Evolutionary conservation across 495 filamentous ascomycete species (phyloP).

Genomic region (Hypoxylon crocopeplum): DNA sequence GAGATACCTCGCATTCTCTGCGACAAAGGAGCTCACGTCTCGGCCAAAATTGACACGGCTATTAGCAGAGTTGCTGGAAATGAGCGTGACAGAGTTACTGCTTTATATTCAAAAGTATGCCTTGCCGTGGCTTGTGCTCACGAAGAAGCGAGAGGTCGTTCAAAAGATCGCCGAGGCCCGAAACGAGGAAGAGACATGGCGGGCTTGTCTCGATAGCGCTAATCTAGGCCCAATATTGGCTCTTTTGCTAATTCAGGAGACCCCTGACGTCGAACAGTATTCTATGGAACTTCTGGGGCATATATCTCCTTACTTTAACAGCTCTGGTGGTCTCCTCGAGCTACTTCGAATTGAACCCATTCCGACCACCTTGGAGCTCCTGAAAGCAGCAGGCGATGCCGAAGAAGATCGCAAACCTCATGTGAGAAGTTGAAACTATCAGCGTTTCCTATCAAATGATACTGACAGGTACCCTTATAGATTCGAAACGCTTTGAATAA

Average conservation of each 20-base stretch:
- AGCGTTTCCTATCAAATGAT: neutral
- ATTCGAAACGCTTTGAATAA: slow-evolving; percentile 68
- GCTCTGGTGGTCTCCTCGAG: slow-evolving; percentile 65
- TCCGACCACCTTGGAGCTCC: slow-evolving; percentile 76
- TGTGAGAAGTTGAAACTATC: slow-evolving; percentile 38
- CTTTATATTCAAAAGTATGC: slow-evolving; percentile 79
- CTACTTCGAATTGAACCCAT: slow-evolving; percentile 79
- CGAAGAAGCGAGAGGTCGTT: slow-evolving; percentile 77
- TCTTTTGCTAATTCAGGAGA: slow-evolving; percentile 76
- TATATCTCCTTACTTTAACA: slow-evolving; percentile 71
- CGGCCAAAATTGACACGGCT: slow-evolving; percentile 82
- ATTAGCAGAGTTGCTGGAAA: slow-evolving; percentile 78
- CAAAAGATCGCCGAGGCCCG: slow-evolving; percentile 78
- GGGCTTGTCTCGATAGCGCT: slow-evolving; percentile 57
- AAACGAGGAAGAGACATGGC: slow-evolving; percentile 53
- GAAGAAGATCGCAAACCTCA: slow-evolving; percentile 64
- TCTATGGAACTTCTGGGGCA: slow-evolving; percentile 71
- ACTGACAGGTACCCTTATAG: slow-evolving; percentile 47
- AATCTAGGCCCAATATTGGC: slow-evolving; percentile 84
- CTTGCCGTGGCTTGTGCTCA: slow-evolving; percentile 83
- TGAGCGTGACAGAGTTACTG: slow-evolving; percentile 75
- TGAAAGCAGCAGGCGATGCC: slow-evolving; percentile 78
- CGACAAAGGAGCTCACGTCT: slow-evolving; percentile 78
- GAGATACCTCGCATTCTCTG: slow-evolving; percentile 77
- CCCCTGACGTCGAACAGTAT: slow-evolving; percentile 66